Evolutionary conservation across 2,329 filamentous ascomycete species (phyloP), one percentile per base, ranked within the genome.

Genomic region (Waltergamsia citrina): DNA sequence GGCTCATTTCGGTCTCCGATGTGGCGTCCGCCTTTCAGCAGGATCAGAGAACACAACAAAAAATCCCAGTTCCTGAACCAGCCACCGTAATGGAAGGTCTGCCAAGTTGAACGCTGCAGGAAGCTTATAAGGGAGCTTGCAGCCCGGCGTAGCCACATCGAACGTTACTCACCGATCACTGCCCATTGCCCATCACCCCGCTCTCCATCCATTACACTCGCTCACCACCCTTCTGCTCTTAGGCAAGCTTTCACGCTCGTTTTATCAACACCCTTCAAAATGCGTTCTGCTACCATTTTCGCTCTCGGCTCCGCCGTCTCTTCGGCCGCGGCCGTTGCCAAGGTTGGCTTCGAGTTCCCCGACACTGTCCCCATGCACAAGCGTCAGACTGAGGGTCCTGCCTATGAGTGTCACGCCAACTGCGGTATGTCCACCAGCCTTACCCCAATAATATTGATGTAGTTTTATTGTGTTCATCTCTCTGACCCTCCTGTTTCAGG

Each of bases 401-500:
- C 51, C 6, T 69, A 62, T 44, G 51, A 67, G 27, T 72, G 68
- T 49, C 67, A 71, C 41, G 57, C 61, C 42, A 61, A 62, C 48
- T 71, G 67, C 51, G 66, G 67, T 69, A 51, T 38, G 60, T 50
- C 5, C 16, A 12, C 23, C 10, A 5, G 4, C 3, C 21, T 8
- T 22, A n/a, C 11, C 11, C 15, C 18, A n/a, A 20, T 17, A 5
- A 12, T 4, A 19, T 6, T 30, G 6, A 6, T 7, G 16, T 20
- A 10, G 5, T 16, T 19, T 21, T 17, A 14, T 23, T 7, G 23
- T n/a, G 18, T 26, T 18, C 10, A 6, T 24, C 4, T 12, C 7
- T 12, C 17, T 28, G 6, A 33, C 38, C 37, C n/a, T 36, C 29
- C 11, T 12, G 5, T 14, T 12, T 15, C 30, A 57, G 54, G 54